Percentiles rank a stretch among this genome's conserved stretches.
phyloP scores from a whole-genome alignment of 2,329 filamentous ascomycete genomes.

The Mycosphaerelloides madeirae region DNA sequence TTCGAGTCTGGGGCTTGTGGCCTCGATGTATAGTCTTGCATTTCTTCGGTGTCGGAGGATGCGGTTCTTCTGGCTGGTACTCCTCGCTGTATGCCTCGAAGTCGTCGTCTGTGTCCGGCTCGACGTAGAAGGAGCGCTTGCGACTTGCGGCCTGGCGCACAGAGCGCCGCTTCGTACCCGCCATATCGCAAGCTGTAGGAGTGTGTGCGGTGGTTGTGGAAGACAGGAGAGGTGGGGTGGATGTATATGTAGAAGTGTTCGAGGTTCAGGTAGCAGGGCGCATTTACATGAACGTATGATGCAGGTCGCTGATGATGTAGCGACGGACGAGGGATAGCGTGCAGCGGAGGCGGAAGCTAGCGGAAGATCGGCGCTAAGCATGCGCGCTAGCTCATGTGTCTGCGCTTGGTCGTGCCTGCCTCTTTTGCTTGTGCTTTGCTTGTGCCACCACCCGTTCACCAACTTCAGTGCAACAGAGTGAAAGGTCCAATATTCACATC shows the following conservation, averaged over 20 bases:
- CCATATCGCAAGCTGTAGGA: slow-evolving; percentile 11
- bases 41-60: slow-evolving; percentile 20
- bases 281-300: too few relatives aligned
- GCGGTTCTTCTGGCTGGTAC: slow-evolving; percentile 9
- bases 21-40: slow-evolving; percentile 14
- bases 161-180: slow-evolving; percentile 31
- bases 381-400: too few relatives aligned
- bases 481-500: too few relatives aligned
- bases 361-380: neutral
- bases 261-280: neutral
- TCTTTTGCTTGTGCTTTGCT: too few relatives aligned
- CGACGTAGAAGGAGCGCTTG: slow-evolving; percentile 32
- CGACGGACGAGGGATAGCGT: neutral
- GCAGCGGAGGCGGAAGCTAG: neutral
- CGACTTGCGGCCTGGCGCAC: slow-evolving; percentile 30
- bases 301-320: too few relatives aligned
- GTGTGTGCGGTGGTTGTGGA: neutral
- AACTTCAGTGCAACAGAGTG: too few relatives aligned
- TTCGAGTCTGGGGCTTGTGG: slow-evolving; percentile 25
- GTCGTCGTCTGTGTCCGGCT: slow-evolving; percentile 36
- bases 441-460: too few relatives aligned
- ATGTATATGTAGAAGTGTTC: neutral
- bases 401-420: too few relatives aligned
- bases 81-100: slow-evolving; percentile 26
- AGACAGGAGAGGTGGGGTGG: neutral